A percentile compares a stretch with the other conserved stretches of the same genome.
phyloP scores from a whole-genome alignment of 306 rosid genomes.

The Vigna nakashimae region DNA sequence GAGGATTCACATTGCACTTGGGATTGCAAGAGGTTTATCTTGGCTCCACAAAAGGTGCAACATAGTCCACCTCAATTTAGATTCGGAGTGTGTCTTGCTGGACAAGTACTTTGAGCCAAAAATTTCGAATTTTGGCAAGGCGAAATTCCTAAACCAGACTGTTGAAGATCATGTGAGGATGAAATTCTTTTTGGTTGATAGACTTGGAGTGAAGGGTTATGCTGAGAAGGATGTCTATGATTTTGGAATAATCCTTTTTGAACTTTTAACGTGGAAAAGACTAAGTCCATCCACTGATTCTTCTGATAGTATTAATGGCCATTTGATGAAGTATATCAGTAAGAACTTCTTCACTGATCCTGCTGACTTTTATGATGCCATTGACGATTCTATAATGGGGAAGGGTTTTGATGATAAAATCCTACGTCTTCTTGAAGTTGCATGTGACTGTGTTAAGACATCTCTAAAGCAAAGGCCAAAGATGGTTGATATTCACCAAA shows the following conservation, averaged over 20 bases:
- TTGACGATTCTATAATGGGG: constrained; percentile 37
- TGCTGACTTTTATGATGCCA: constrained; percentile 11
- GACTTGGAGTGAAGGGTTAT: constrained; percentile 3
- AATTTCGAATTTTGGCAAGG: constrained; percentile 46
- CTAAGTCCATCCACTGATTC: constrained; percentile 19
- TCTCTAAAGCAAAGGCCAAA: constrained; percentile 39
- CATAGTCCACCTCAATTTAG: constrained; percentile 40
- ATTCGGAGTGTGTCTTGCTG: constrained; percentile 49
- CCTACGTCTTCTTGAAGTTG: constrained; percentile 32
- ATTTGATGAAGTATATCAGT: constrained; percentile 27
- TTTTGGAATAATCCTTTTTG: constrained; percentile 53
- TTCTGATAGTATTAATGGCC: constrained; percentile 11
- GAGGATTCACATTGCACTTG: constrained; percentile 53
- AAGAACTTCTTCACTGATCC: constrained; percentile 19
- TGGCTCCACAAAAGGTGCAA: constrained; percentile 50
- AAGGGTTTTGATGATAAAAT: constrained; percentile 47
- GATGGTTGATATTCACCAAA: constrained; percentile 42
- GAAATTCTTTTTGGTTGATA: constrained; percentile 26
- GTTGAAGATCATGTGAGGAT: constrained; percentile 16
- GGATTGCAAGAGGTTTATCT: constrained; percentile 48
- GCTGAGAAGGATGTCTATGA: constrained; percentile 48
- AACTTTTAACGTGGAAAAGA: constrained; percentile 49
- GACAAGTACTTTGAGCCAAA: constrained; percentile 50
- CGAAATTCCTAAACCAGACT: constrained; percentile 21
- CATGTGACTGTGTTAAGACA: constrained; percentile 46